A percentile compares a stretch with the other conserved stretches of the same genome.
Conservation (phyloP, 306 rosid species). For the Vachellia pachyceras region DNA sequence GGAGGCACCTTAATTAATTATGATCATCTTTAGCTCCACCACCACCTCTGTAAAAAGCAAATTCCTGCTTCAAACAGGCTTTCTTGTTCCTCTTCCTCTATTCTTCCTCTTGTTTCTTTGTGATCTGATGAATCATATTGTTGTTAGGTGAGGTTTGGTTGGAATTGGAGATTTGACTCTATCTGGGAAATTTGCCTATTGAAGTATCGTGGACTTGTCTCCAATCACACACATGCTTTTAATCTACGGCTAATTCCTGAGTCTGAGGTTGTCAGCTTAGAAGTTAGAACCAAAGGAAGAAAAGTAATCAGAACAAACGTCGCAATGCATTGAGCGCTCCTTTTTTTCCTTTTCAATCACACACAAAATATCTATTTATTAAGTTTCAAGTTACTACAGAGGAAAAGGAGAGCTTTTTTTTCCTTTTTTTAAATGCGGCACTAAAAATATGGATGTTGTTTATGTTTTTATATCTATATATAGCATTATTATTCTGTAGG, state of each 20-base stretch:
- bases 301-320: background rate
- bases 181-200: slow-evolving; percentile 51
- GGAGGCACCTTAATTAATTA: background rate
- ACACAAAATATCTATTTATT: background rate
- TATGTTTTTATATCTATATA: background rate
- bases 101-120: background rate
- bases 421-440: too few relatives aligned
- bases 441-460: too few relatives aligned
- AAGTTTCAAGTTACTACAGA: background rate
- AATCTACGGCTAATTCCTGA: background rate
- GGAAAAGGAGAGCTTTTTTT: background rate
- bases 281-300: background rate
- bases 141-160: slow-evolving; percentile 36
- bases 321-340: background rate
- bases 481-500: background rate
- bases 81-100: background rate
- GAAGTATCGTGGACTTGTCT: slow-evolving; percentile 45
- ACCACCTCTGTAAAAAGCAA: slow-evolving; percentile 64
- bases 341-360: background rate
- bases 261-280: background rate
- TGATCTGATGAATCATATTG: background rate
- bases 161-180: background rate
- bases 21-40: slow-evolving; percentile 28
- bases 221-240: slow-evolving; percentile 29
- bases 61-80: slow-evolving; percentile 61